Base-by-base conservation (phyloP, 768 basidiomycete genomes). In the Cyathus striatus region DNA sequence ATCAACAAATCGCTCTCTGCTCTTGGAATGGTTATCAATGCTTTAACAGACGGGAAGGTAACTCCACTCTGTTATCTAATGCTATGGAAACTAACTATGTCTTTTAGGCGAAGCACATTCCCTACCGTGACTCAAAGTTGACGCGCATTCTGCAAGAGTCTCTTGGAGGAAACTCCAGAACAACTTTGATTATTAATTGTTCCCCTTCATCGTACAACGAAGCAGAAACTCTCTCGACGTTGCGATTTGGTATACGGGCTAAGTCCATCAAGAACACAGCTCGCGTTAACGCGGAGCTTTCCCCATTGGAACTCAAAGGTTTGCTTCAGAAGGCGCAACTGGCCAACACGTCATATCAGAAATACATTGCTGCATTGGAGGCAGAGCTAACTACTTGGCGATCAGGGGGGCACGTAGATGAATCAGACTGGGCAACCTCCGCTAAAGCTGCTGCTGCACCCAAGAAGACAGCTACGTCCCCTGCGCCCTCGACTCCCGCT, bases 211-310 rank as follows among this genome's bases (percentile, higher is more conserved):
- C 90, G 0, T 99, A 93, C 70, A 99, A 99, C 57, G 96, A 98
- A 62, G 73, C 90, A 2, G 96, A 99, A 64, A 99, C 96, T 0
- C 73, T 99, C 24, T 88, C 86, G 2, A 99, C 96, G 3, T 79
- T 99, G n/a, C 86, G 96, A 20, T 99, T 99, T 62, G 96, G 96
- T 73, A 98, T 98, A 61, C 90, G 96, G 50, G 95, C 96, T n/a
- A 99, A 99, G 67, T 90, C 90, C n/a, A 99, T 99, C 81, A 98
- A 98, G 89, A 99, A 99, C 66, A 90, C 89, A 47, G 96, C 96
- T 47, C 88, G 96, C 36, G 90, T 99, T 68, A 99, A 99, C 63
- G 92, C 93, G 41, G 96, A 99, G 63, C 78, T 99, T 40, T 90
- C 95, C 2, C 95, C 96, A 2, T 72, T 93, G 38, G 96, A 99